phyloP scores from a whole-genome alignment of 1,284 basidiomycete species.

The Phellinidium pouzarii region DNA sequence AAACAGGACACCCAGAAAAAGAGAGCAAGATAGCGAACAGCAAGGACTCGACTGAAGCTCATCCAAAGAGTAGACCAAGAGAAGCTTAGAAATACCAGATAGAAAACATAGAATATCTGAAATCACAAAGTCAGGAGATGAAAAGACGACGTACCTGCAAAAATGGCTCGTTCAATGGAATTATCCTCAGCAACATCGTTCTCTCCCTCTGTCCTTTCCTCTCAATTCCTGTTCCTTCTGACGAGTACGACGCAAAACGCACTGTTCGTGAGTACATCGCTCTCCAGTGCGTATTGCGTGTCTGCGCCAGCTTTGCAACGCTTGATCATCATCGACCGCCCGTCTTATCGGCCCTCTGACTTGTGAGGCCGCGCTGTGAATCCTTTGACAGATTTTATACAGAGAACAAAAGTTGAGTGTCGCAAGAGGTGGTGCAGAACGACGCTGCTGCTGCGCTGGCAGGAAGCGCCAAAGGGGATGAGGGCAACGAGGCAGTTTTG shows the following conservation, averaged over 20 bases:
- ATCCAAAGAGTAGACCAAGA: background rate
- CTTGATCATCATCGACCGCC: background rate
- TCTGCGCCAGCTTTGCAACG: background rate
- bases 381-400: too few species aligned
- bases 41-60: too few species aligned
- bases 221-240: background rate
- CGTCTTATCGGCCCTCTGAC: too few species aligned
- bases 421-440: too few species aligned
- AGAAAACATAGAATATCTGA: too few species aligned
- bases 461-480: background rate
- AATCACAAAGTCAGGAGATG: background rate
- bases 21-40: too few species aligned
- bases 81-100: background rate
- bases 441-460: background rate
- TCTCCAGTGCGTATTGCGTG: background rate
- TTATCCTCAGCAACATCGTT: background rate
- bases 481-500: slow-evolving; percentile 9
- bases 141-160: background rate
- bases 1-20: too few species aligned
- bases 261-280: slow-evolving; percentile 4
- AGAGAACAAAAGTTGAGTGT: too few species aligned
- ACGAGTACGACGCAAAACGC: background rate
- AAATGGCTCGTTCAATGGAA: background rate
- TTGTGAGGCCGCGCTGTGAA: too few species aligned
- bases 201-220: background rate